Evolutionary conservation across 441 rosid species (phyloP).

Genomic region (Adansonia rubrostipa): DNA sequence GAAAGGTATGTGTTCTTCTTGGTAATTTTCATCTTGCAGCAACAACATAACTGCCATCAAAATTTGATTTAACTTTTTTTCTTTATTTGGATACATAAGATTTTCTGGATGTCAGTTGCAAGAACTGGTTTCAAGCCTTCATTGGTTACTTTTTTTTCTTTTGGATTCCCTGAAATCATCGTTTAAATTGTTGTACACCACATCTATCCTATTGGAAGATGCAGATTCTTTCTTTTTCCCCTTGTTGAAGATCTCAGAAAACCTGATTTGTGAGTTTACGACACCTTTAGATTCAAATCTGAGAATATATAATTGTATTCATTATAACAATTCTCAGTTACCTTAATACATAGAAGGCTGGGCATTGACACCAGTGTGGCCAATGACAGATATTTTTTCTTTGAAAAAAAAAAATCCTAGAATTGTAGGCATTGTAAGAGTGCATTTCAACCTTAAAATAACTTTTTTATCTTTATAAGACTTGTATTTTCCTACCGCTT

Average conservation of each 20-base stretch:
- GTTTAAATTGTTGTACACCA: not conserved
- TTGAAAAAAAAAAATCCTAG: not conserved
- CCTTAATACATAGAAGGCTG: not conserved
- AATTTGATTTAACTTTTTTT: not conserved
- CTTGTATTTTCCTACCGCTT: not conserved
- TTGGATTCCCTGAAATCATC: not conserved
- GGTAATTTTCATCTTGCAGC: not conserved
- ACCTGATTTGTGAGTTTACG: not conserved
- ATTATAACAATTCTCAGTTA: slow-evolving; percentile 1
- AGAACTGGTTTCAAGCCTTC: not conserved
- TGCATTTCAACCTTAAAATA: not conserved
- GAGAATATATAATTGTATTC: not conserved
- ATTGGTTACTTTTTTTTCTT: not conserved
- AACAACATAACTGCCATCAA: not conserved
- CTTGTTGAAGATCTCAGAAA: slow-evolving; percentile 3
- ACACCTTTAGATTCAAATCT: not conserved
- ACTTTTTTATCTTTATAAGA: not conserved
- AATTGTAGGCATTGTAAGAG: not conserved
- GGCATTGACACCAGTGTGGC: not conserved
- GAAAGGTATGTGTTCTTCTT: slow-evolving; percentile 42
- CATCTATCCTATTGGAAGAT: not conserved
- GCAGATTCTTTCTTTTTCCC: not conserved
- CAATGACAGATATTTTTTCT: not conserved
- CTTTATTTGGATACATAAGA: not conserved
- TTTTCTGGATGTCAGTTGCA: not conserved